A percentile compares a stretch with the other conserved stretches of the same genome.
These are phyloP conservation scores for Mucor ambiguus DNA, from an alignment of 371 early-diverging fungal species.

Conservation along the genomic window DNA sequence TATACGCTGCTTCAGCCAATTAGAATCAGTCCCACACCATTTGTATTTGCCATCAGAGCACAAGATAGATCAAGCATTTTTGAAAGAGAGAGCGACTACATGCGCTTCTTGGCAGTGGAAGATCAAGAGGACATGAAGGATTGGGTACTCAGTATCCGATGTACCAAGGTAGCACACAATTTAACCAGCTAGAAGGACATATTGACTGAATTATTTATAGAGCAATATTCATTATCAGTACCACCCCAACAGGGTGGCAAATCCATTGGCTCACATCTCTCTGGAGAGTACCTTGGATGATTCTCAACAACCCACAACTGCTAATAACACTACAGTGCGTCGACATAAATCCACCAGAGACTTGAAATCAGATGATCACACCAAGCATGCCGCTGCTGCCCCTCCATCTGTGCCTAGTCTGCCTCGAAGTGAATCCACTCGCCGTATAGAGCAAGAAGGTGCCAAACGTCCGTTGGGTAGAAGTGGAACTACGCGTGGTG, in stretches of 20 bases:
- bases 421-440: conserved; percentile 27
- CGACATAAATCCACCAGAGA: conserved; percentile 46
- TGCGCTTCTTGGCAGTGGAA: conserved; percentile 79
- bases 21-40: conserved; percentile 73
- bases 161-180: conserved; percentile 64
- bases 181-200: background rate
- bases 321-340: conserved; percentile 18
- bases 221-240: conserved; percentile 41
- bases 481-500: conserved; percentile 20
- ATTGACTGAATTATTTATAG: conserved; percentile 18
- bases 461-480: conserved; percentile 2
- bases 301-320: background rate
- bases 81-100: conserved; percentile 84
- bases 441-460: conserved; percentile 14
- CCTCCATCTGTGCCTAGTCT: background rate
- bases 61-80: conserved; percentile 75
- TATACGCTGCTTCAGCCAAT: conserved; percentile 67
- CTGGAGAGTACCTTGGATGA: conserved; percentile 10
- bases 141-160: conserved; percentile 85
- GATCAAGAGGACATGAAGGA: conserved; percentile 73
- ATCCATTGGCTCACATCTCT: conserved; percentile 39
- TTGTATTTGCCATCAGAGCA: conserved; percentile 84
- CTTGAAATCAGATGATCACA: conserved; percentile 8
- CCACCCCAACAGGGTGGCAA: conserved; percentile 35
- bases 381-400: conserved; percentile 2